Evolutionary conservation across 345 rosid genomes (phyloP).

Genomic region (Cardamine occulta): DNA sequence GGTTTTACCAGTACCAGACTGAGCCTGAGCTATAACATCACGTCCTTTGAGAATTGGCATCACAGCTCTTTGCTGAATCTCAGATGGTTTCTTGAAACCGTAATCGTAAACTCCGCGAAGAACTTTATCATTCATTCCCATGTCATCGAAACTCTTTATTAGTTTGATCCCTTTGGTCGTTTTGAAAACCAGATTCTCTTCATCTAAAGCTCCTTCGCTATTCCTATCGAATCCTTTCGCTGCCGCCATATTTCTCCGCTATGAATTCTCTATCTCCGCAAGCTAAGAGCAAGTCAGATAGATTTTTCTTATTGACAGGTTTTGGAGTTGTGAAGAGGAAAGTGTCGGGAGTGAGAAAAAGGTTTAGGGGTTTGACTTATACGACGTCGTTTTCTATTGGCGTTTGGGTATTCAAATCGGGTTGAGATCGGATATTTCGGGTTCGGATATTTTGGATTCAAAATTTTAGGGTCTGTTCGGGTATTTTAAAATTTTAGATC

Average conservation of each 20-base stretch:
- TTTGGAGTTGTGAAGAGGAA: neutral
- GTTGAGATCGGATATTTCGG: no score
- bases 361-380: neutral
- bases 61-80: slow-evolving; percentile 91
- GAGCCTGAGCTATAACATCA: slow-evolving; percentile 97
- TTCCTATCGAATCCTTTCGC: slow-evolving; percentile 19
- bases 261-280: neutral
- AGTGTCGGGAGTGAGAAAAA: neutral
- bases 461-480: no score
- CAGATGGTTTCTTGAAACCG: slow-evolving; percentile 93
- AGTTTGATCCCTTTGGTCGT: slow-evolving; percentile 90
- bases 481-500: no score
- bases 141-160: slow-evolving; percentile 71
- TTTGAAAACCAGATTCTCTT: slow-evolving; percentile 72
- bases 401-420: no score
- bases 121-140: slow-evolving; percentile 76
- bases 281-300: neutral
- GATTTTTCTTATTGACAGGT: neutral
- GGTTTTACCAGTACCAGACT: slow-evolving; percentile 97
- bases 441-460: no score
- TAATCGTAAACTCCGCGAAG: slow-evolving; percentile 87
- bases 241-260: slow-evolving; percentile 16
- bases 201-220: slow-evolving; percentile 45
- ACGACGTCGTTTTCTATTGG: no score
- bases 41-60: slow-evolving; percentile 88